Base-by-base conservation (phyloP, 2,329 filamentous ascomycete genomes). In the Hypoxylon sp. region DNA sequence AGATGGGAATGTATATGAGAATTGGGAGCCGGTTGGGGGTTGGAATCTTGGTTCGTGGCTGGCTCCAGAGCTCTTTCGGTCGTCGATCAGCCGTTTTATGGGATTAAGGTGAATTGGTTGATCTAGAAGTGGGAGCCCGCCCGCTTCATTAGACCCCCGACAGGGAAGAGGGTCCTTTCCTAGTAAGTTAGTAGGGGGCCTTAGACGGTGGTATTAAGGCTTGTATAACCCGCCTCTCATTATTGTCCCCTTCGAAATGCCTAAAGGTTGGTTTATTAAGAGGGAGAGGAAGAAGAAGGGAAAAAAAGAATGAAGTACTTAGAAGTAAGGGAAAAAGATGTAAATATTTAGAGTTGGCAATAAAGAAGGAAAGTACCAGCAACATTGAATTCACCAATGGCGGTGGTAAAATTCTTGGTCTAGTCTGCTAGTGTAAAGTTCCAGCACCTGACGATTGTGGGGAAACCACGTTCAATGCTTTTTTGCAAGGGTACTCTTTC, bases 21-120 rank as follows among this genome's bases (percentile, higher is more conserved):
- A 48, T 42, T 17, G 35, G 47, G 17, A 55, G 31, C 37, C 42
- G 57, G n/a, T 35, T 58, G 47, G 39, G 52, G 35, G 59, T 37
- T 58, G 61, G 60, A 68, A 66, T 66, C 62, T 66, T 66, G 62
- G 61, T 61, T 66, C 47, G 58, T 63, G 59, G 55, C 57, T 54
- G 55, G 57, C 59, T 53, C 59, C 50, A 54, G 39, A 47, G 50
- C 46, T 66, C 61, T 52, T 68, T 68, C 65, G 58, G 66, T 62
- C 37, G 61, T 65, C 50, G 58, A 69, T 65, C 66, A 59, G 51
- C 52, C 54, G 58, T 54, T 31, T 61, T 51, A 64, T n/a, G 47
- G 47, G n/a, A 24, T 37, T 44, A n/a, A 59, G 26, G 26, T 24
- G 35, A 59, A 59, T n/a, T 51, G 24, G 53, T 55, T 55, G 53